phyloP scores from a whole-genome alignment of 83 land plant genomes.

The Picea engelmannii region DNA sequence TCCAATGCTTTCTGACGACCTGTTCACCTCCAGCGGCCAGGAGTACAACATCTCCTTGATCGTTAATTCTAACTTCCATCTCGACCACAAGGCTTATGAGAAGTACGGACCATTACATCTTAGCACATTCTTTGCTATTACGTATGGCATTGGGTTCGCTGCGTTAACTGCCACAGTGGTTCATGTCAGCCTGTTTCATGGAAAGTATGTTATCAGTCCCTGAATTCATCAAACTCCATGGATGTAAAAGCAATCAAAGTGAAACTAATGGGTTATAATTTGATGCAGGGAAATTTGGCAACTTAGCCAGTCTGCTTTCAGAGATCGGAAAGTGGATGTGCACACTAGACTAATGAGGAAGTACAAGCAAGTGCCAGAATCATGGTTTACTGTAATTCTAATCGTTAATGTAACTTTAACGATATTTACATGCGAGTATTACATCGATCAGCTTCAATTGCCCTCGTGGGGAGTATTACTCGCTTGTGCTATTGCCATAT shows the following conservation, averaged over 20 bases:
- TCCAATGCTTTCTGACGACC: slow-evolving; percentile 65
- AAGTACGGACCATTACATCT: slow-evolving; percentile 56
- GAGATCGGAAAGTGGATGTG: slow-evolving; percentile 56
- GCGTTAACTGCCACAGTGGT: slow-evolving; percentile 61
- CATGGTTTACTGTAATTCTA: slow-evolving; percentile 69
- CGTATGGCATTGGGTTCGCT: slow-evolving; percentile 75
- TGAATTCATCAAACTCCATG: no score
- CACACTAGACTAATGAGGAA: slow-evolving; percentile 77
- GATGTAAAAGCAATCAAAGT: background rate
- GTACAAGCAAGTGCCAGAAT: slow-evolving; percentile 72
- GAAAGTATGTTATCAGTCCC: slow-evolving; percentile 18
- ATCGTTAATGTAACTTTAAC: slow-evolving; percentile 37
- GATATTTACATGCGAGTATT: slow-evolving; percentile 42
- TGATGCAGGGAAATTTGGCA: slow-evolving; percentile 63
- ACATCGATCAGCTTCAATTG: slow-evolving; percentile 68
- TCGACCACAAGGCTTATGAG: slow-evolving; percentile 69
- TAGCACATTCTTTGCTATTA: slow-evolving; percentile 70
- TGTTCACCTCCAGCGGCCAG: slow-evolving; percentile 59
- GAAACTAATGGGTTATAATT: background rate
- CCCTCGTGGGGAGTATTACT: slow-evolving; percentile 92
- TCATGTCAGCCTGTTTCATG: slow-evolving; percentile 58
- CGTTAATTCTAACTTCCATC: slow-evolving; percentile 53
- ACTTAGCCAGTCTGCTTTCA: slow-evolving; percentile 47
- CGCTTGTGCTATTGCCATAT: slow-evolving; percentile 68
- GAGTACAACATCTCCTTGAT: slow-evolving; percentile 60